Evolutionary conservation across 2,329 filamentous ascomycete genomes (phyloP).

Genomic region (Colletotrichum sp.): DNA sequence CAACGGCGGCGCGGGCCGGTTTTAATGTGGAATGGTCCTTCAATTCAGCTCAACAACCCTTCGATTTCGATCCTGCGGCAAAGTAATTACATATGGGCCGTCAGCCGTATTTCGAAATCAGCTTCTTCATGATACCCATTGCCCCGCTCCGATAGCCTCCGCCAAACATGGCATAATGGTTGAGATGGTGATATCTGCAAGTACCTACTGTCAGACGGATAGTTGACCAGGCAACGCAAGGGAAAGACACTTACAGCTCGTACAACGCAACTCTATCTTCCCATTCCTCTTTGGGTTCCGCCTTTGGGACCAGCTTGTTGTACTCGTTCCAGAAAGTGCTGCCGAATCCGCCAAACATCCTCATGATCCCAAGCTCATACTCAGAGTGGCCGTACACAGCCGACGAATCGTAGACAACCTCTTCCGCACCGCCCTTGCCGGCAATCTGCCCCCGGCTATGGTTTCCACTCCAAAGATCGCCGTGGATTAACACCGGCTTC

Average conservation of each 20-base stretch:
- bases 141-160: constrained; percentile 79
- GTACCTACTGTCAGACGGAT: constrained; percentile 23
- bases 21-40: neutral
- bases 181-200: constrained; percentile 83
- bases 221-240: neutral
- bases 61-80: neutral
- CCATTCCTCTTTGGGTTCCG: constrained; percentile 82
- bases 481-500: constrained; percentile 83
- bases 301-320: constrained; percentile 74
- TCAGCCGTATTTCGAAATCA: constrained; percentile 74
- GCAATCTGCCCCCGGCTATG: constrained; percentile 69
- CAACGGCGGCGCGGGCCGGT: constrained; percentile 16
- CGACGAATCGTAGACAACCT: constrained; percentile 84
- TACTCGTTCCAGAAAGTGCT: constrained; percentile 78
- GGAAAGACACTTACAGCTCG: constrained; percentile 68
- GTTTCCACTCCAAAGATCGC: constrained; percentile 95
- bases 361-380: constrained; percentile 93
- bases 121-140: constrained; percentile 77
- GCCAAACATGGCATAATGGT: constrained; percentile 87
- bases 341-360: constrained; percentile 92
- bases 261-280: constrained; percentile 84
- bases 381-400: constrained; percentile 86
- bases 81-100: neutral
- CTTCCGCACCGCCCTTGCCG: constrained; percentile 59
- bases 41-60: neutral